Percentiles rank a stretch among this genome's conserved stretches.
phyloP scores from a whole-genome alignment of 495 filamentous ascomycete genomes.

The Xylaria longipes region DNA sequence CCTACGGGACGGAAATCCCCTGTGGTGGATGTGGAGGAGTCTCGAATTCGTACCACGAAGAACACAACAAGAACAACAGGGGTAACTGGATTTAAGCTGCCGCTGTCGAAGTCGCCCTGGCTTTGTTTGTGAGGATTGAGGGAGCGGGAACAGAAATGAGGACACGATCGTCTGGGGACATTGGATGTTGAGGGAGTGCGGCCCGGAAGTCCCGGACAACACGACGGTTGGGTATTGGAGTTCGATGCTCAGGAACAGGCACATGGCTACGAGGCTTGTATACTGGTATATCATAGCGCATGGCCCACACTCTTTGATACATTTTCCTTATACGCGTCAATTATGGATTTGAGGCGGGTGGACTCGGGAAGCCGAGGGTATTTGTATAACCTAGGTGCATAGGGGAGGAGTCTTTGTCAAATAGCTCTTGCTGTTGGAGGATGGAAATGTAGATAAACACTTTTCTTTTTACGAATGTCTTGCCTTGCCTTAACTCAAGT shows the following conservation, averaged over 20 bases:
- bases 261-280: conserved; percentile 10
- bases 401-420: conserved; percentile 13
- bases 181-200: neutral
- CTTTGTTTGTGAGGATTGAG: neutral
- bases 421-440: neutral
- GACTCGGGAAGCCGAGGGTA: conserved; percentile 5
- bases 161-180: neutral
- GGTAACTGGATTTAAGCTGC: conserved; percentile 7
- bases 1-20: conserved; percentile 5
- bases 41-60: conserved; percentile 20
- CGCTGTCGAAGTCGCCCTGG: neutral
- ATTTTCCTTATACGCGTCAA: conserved; percentile 11
- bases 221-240: neutral
- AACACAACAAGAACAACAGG: conserved; percentile 3
- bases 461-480: neutral
- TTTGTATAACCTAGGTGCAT: conserved; percentile 16
- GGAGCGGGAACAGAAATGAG: neutral
- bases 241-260: neutral
- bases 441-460: conserved; percentile 4
- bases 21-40: conserved; percentile 24
- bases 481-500: neutral
- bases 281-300: conserved; percentile 7
- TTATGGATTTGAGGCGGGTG: conserved; percentile 9
- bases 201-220: neutral
- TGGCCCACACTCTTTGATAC: conserved; percentile 13